Conservation (phyloP, 2,329 filamentous ascomycete species). For the Apiospora malaysiana region DNA sequence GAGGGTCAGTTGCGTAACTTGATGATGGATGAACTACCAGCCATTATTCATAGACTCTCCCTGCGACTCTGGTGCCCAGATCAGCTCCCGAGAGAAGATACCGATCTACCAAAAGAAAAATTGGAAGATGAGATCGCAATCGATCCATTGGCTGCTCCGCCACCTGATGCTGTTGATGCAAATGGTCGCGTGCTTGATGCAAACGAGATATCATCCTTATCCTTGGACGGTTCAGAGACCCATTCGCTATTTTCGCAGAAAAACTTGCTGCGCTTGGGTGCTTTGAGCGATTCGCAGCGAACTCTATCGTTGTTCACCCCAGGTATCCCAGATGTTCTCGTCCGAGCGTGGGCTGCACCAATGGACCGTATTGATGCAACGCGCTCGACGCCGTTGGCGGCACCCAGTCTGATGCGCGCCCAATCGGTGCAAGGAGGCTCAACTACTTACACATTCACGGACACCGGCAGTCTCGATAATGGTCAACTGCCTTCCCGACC, state of each 20-base stretch:
- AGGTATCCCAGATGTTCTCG: conserved; percentile 87
- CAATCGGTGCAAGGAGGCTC: conserved; percentile 65
- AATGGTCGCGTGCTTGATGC: conserved; percentile 79
- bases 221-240: conserved; percentile 79
- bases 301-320: conserved; percentile 93
- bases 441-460: conserved; percentile 76
- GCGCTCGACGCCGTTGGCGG: conserved; percentile 53
- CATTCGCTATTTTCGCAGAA: conserved; percentile 95
- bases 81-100: conserved; percentile 71
- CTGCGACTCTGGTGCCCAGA: conserved; percentile 90
- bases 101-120: conserved; percentile 57
- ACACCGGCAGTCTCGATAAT: conserved; percentile 68
- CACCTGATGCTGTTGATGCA: conserved; percentile 81
- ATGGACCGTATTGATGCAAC: conserved; percentile 69
- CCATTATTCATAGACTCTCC: conserved; percentile 93
- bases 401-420: conserved; percentile 64
- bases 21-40: conserved; percentile 97
- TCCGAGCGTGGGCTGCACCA: conserved; percentile 87
- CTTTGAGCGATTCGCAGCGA: conserved; percentile 85
- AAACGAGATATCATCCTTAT: conserved; percentile 75
- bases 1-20: conserved; percentile 89
- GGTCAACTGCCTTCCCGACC: conserved; percentile 71
- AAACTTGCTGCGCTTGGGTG: conserved; percentile 83
- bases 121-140: conserved; percentile 65
- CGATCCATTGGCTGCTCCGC: conserved; percentile 82